Evolutionary conservation across 1,284 basidiomycete genomes (phyloP), one percentile per base, ranked within the genome.

Genomic region (Tremellales sp.): DNA sequence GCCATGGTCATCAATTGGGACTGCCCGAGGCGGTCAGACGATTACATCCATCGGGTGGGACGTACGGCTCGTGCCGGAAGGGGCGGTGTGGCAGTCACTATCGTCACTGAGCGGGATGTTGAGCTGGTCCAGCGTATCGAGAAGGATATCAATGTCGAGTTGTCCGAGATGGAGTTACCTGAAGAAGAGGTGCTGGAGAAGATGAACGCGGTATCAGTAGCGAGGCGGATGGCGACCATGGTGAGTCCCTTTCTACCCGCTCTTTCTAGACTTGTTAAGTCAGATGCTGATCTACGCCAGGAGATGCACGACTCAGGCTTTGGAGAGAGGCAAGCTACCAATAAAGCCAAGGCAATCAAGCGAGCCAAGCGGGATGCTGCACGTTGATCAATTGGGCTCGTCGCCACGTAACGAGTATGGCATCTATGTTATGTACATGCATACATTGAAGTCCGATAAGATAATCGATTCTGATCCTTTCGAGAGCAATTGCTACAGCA

Each of bases 1-100:
- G 89, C 89, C 19, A 83, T 96, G 76, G 90, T 97, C 31, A 79
- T 96, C 54, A 98, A 99, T 63, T 99, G 92, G 91, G 96, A 99
- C 71, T 98, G 60, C 87, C 96, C 45, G 21, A 63, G 75, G 17
- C 75, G 75, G 0, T 72, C 76, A 23, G 79, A 81, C 54, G 81
- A 82, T 60, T 82, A 82, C 56, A 73, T 82, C 10, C 81, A 83
- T 64, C 70, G 81, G 7, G 81, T 83, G 4, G 81, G 81, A 47
- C 78, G 96, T 63, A 99, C 96, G 12, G 96, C 94, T 26, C 85
- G 96, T 65, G 89, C 87, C n/a, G 93, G 93, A 4, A 81, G 84
- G 62, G 84, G 83, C 3, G 96, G 96, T 67, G 79, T 91, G 49
- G 90, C 91, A 0, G 80, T 98, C 40, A 97, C 90, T 61, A 89